Evolutionary conservation across 1,139 yeast genomes (phyloP), one percentile per base, ranked within the genome.

Genomic region (Geotrichum reessii): DNA sequence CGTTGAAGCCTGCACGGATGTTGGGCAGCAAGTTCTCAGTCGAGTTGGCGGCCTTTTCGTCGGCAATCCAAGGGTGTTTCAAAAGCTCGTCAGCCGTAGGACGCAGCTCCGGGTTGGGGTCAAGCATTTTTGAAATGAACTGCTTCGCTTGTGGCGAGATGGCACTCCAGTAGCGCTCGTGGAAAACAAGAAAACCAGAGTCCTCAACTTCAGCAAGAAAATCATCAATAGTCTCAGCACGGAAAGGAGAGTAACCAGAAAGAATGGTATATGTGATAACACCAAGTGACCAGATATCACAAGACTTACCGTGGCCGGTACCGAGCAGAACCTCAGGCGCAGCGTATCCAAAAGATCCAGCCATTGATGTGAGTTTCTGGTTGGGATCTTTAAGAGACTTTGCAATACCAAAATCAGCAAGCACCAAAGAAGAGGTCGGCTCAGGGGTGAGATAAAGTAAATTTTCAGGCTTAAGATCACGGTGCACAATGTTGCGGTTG

Each of bases 391-490:
- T 78, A 64, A 91, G 74, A 62, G 82, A 78, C 71, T 87, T 88
- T 47, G 97, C 97, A 66, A 91, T 90, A 51, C 97, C 97, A 73
- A 91, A 91, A 74, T 91, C 97, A 0, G 96, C 96, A 64, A 91
- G 77, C 2, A 91, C 96, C 44, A 91, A 78, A 55, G 81, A 82
- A 6, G 96, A 85, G 61, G 86, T 78, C 21, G 74, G 75, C 12
- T 76, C 80, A 0, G 75, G 71, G 27, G 81, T 78, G 55, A 84
- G 76, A 70, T 87, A 90, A 55, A 91, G 77, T 55, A 91, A 78
- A 72, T 91, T 91, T 69, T 91, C 97, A 0, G 97, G 97, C 74
- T 91, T 91, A 65, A 91, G 78, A 71, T 91, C 97, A 57, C 97
- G 81, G 71, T 91, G 97, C 6, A 91, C 96, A 69, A 91, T 87